phyloP scores from a whole-genome alignment of 305 asterid species.

The Andrographis paniculata region DNA sequence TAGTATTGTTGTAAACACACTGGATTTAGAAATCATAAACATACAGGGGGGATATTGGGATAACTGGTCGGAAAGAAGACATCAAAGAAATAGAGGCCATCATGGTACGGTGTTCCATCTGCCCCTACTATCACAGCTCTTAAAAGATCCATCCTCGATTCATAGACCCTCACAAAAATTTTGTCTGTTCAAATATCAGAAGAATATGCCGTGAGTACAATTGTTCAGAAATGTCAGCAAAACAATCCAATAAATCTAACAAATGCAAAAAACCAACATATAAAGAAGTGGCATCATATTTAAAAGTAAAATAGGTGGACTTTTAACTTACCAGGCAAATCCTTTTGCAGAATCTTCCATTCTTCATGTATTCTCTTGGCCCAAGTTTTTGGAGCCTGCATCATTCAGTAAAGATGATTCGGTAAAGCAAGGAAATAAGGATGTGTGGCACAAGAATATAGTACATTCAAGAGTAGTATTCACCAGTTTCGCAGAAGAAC shows the following conservation, averaged over 20 bases:
- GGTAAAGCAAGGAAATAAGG: neutral
- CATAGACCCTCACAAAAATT: constrained; percentile 83
- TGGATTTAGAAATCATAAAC: constrained; percentile 21
- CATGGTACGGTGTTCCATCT: constrained; percentile 97
- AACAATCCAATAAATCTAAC: too few species aligned
- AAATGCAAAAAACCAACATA: too few species aligned
- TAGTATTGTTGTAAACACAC: neutral
- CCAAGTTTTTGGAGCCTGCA: constrained; percentile 68
- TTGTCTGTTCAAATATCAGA: constrained; percentile 39
- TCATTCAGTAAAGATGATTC: constrained; percentile 13
- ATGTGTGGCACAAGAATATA: constrained; percentile 6
- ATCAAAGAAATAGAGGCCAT: constrained; percentile 93
- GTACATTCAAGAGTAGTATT: constrained; percentile 10
- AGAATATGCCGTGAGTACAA: constrained; percentile 1
- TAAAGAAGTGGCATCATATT: too few species aligned
- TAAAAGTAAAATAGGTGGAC: neutral
- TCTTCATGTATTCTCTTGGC: constrained; percentile 87
- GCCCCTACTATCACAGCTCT: constrained; percentile 92
- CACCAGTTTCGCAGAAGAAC: constrained; percentile 42
- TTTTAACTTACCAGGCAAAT: constrained; percentile 64
- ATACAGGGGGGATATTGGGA: constrained; percentile 87
- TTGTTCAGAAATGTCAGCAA: too few species aligned
- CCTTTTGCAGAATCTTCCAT: constrained; percentile 84
- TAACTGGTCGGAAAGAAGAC: constrained; percentile 69
- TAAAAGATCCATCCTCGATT: constrained; percentile 83